Base-by-base conservation (phyloP, 2,329 filamentous ascomycete species). In the Pestalotiopsis sp. region DNA sequence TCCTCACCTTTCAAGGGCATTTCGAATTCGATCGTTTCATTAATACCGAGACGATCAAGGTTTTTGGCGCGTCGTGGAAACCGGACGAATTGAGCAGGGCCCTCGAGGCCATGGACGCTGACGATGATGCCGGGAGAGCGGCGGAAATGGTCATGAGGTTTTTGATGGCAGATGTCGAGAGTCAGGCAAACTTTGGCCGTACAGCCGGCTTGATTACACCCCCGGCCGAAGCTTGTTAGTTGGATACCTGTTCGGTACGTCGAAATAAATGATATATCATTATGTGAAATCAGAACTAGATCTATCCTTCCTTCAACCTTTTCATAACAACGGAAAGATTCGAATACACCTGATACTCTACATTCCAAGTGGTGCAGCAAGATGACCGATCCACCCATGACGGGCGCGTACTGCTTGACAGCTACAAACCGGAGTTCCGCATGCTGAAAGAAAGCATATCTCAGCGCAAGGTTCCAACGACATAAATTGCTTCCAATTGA, bases 21-120 rank as follows among this genome's bases (percentile, higher is more conserved):
- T 80, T 79, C 25, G 80, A 82, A 65, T 82, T 82, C 69, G 76
- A 81, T 68, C 49, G 71, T 0, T 80, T 80, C 56, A 70, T 81
- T 0, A 80, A 79, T 41, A 69, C 72, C 1, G 77, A 81, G 71
- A 77, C 64, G 1, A 20, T 69, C 36, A 69, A 67, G 38, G 64
- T 69, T n/a, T 68, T 67, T 36, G 66, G 66, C 12, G 39, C 57
- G 4, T 61, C n/a, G 52, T 64, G 62, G 67, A 49, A 68, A 25
- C 52, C 63, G 2, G 49, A 31, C 4, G 17, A 14, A 13, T 59
- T 68, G 56, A 25, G 49, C 25, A 25, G 17, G n/a, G 67, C 41
- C 3, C 25, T 68, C 3, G 25, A 38, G 20, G 20, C 17, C 31
- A 66, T 68, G 36, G 63, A 68, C 23, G 52, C 52, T 25, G 67